A percentile compares a stretch with the other conserved stretches of the same genome.
phyloP scores from a whole-genome alignment of 192 early-diverging fungal genomes.

The Obelidium mucronatum region DNA sequence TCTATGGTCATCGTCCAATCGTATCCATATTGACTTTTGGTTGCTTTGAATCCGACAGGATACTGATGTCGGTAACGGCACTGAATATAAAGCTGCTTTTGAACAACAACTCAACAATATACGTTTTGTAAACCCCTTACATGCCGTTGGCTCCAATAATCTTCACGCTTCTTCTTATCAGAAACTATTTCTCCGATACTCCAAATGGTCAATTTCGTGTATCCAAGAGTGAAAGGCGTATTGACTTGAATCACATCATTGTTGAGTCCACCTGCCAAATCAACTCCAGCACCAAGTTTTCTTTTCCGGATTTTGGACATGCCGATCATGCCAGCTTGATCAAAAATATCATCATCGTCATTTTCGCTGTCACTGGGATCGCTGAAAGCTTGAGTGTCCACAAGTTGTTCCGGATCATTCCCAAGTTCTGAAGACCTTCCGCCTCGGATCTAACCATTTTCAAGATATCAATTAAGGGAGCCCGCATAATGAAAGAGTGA shows the following conservation, averaged over 20 bases:
- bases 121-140: constrained; percentile 9
- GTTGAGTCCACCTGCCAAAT: constrained; percentile 14
- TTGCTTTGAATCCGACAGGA: constrained; percentile 37
- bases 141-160: constrained; percentile 36
- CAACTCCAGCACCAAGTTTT: constrained; percentile 19
- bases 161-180: constrained; percentile 12
- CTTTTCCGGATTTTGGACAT: constrained; percentile 33
- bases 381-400: constrained; percentile 1
- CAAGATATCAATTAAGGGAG: too few relatives aligned
- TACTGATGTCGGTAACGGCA: constrained; percentile 42
- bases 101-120: too few relatives aligned
- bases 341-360: constrained; percentile 36
- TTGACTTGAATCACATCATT: constrained; percentile 27
- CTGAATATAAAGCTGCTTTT: too few relatives aligned
- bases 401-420: neutral
- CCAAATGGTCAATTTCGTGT: constrained; percentile 34
- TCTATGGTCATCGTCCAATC: constrained; percentile 44
- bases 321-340: constrained; percentile 31
- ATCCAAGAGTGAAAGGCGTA: constrained; percentile 29
- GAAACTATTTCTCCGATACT: constrained; percentile 23
- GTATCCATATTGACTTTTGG: constrained; percentile 35
- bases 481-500: too few relatives aligned
- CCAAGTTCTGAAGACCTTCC: constrained; percentile 14
- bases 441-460: constrained; percentile 19
- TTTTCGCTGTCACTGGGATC: constrained; percentile 14